phyloP scores from a whole-genome alignment of 495 filamentous ascomycete genomes.

The Daldinia decipiens region DNA sequence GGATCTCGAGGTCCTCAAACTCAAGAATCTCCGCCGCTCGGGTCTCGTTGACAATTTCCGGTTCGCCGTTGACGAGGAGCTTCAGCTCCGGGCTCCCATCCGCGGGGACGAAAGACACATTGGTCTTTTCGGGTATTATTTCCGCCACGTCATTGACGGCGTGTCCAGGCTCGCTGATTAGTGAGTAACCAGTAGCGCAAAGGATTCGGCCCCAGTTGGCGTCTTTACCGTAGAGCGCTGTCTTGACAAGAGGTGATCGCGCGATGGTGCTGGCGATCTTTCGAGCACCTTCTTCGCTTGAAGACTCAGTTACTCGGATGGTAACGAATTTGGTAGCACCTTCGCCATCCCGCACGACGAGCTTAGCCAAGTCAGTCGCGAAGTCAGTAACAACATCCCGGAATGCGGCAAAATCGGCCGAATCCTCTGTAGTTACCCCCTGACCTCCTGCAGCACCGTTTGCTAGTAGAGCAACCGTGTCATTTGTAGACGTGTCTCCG shows the following conservation, averaged over 20 bases:
- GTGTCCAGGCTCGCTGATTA: constrained; percentile 69
- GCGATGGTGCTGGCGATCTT: constrained; percentile 88
- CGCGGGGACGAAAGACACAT: constrained; percentile 88
- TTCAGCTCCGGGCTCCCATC: constrained; percentile 85
- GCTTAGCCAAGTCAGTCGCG: constrained; percentile 83
- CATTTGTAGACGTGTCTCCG: constrained; percentile 96
- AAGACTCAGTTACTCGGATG: constrained; percentile 80
- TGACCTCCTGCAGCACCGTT: constrained; percentile 91
- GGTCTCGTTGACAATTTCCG: constrained; percentile 89
- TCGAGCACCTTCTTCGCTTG: constrained; percentile 71
- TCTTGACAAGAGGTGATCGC: constrained; percentile 95
- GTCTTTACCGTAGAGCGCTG: constrained; percentile 94
- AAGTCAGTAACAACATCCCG: constrained; percentile 76
- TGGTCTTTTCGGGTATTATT: constrained; percentile 84
- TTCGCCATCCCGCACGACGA: constrained; percentile 95
- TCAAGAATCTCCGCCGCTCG: constrained; percentile 87
- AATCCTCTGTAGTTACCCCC: constrained; percentile 64
- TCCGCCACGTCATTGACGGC: constrained; percentile 64
- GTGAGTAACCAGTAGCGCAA: constrained; percentile 92
- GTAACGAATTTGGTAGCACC: constrained; percentile 98
- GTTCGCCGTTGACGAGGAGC: constrained; percentile 89
- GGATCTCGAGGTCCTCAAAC: constrained; percentile 84
- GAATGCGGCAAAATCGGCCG: constrained; percentile 73
- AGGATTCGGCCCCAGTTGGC: constrained; percentile 98
- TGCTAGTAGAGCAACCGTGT: constrained; percentile 91